Base-by-base conservation (phyloP, 2,329 filamentous ascomycete genomes). In the Mycosphaerella sp. region DNA sequence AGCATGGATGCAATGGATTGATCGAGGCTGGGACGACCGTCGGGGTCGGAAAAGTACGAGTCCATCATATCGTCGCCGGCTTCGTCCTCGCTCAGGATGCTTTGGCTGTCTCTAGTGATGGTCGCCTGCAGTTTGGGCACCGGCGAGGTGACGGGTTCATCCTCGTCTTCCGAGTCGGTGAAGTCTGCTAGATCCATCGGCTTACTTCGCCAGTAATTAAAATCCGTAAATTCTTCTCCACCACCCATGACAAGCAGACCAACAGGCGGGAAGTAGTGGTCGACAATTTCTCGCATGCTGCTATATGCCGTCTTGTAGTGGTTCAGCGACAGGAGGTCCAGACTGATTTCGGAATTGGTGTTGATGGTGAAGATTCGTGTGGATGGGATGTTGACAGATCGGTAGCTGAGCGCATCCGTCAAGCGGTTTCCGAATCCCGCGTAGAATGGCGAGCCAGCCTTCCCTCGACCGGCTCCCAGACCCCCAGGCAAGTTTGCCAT, bases 341-440 rank as follows among this genome's bases (percentile, higher is more conserved):
- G 76, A 29, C 87, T 92, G 31, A 98, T 91, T 71, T 98, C 93
- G 1, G 92, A 91, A 67, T 97, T 95, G 51, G 89, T 93, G 72
- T 98, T 98, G 77, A 98, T 98, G 12, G 93, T 96, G 72, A 98
- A 98, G 63, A 98, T 98, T 50, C 93, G 82, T 23, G 86, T 95
- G 49, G 87, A 86, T 0, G 93, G 93, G 40, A 98, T 95, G 68
- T 95, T 95, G 51, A 98, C 93, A 4, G 88, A 93, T 56, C 93
- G 86, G 70, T 98, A 98, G 49, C 89, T 95, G 55, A 98, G 82
- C 51, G 95, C 93, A 69, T 98, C 95, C 0, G 95, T 98, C 53
- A 98, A 79, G 53, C 93, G 84, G 70, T 98, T 98, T 55, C 95
- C 93, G 66, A 97, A 98, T 0, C 93, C 93, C 9, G 95, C 95